These are phyloP conservation scores for Fraxinus pennsylvanica DNA, from an alignment of 257 asterid species.

Conservation along the genomic window DNA sequence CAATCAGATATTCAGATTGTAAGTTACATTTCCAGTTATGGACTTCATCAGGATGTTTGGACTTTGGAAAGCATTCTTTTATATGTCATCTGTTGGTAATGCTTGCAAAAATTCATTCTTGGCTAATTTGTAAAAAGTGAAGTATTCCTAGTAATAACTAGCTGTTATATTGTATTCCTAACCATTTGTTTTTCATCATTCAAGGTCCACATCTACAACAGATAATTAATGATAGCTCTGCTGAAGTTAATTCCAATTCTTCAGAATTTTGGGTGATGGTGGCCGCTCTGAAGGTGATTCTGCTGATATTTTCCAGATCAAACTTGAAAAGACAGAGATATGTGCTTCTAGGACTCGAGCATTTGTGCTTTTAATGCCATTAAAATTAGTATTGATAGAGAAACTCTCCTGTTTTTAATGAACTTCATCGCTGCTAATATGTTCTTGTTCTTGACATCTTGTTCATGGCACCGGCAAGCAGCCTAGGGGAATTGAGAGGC, in stretches of 20 bases:
- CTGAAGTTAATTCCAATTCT: slow-evolving; percentile 74
- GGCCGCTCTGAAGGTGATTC: slow-evolving; percentile 80
- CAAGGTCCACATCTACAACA: slow-evolving; percentile 68
- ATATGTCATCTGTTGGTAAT: slow-evolving; percentile 3
- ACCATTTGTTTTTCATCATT: slow-evolving; percentile 29
- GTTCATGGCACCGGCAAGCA: not conserved
- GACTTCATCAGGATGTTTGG: not conserved
- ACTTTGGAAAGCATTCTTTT: not conserved
- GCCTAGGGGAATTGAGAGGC: not conserved
- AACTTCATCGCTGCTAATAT: not conserved
- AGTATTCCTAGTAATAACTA: not conserved
- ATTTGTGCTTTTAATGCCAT: not conserved
- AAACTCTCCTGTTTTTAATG: not conserved
- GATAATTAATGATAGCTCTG: slow-evolving; percentile 62
- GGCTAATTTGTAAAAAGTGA: slow-evolving; percentile 2
- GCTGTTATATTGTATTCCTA: not conserved
- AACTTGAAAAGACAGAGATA: not conserved
- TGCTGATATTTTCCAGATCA: not conserved
- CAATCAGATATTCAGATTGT: not conserved
- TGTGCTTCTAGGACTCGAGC: not conserved
- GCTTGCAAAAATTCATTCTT: not conserved
- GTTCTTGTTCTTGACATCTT: not conserved
- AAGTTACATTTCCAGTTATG: not conserved
- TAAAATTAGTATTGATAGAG: not conserved
- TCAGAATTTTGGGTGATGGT: slow-evolving; percentile 95